Base-by-base conservation (phyloP, 2,329 filamentous ascomycete genomes). In the Thermochaetoides dissita region DNA sequence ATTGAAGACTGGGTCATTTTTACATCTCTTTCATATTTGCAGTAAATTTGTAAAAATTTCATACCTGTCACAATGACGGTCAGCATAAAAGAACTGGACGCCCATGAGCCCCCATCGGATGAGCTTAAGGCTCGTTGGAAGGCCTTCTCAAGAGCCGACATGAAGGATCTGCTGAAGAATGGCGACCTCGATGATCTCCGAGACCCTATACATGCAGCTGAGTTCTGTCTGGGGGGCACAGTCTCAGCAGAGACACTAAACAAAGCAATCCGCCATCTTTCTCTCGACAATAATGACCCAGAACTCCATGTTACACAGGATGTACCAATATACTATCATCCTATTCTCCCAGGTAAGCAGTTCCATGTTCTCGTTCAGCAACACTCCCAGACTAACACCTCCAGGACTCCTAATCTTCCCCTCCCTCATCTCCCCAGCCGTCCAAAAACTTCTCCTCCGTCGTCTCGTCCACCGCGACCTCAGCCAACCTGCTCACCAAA, bases 371-470 rank as follows among this genome's bases (percentile, higher is more conserved):
- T 6, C 30, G 10, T 17, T 6, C 12, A 6, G 6, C 5, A 7
- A 8, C 6, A 6, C 30, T 29, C n/a, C 7, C 30, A 37, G 6
- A 37, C 24, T 6, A 24, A 24, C 37, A 9, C 8, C 30, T 40
- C 31, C 48, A 93, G 89, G 89, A 47, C 75, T 98, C 8, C 69
- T 83, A 43, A 72, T 96, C 40, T 64, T 88, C 3, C 88, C 88
- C 9, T 72, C 72, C 28, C 66, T 96, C 7, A 63, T 96, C 8
- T 80, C 87, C 5, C 70, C 74, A 10, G 54, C 64, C 6, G 67
- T 84, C 10, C 91, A 98, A 58, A 64, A 69, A 45, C 63, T 66
- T 33, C 68, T 96, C 3, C 69, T 96, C 6, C 75, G 76, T 36
- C 76, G 74, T 42, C 71, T 94, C 48, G 67, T 95, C 30, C 60